These are phyloP conservation scores for Peribolospora kevripleyi DNA, from an alignment of 768 basidiomycete genomes.

Conservation along the genomic window DNA sequence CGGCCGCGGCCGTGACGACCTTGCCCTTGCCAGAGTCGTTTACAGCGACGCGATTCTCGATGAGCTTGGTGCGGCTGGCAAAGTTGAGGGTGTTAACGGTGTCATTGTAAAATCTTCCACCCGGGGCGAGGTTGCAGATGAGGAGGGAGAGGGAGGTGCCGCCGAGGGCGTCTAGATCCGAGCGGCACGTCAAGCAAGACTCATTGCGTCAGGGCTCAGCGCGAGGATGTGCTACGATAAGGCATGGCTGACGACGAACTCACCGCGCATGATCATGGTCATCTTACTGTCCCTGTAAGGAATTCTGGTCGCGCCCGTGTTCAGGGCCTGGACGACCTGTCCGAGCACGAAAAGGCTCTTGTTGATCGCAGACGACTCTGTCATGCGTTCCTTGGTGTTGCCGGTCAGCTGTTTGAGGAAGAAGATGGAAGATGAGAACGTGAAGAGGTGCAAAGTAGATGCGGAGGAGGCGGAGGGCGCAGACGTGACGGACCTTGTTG, in stretches of 20 bases:
- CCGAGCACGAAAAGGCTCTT: slow-evolving; percentile 66
- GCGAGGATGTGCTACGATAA: not conserved
- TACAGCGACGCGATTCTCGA: no score
- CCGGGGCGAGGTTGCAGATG: slow-evolving; percentile 71
- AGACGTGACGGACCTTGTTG: slow-evolving; percentile 36
- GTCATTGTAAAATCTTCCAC: slow-evolving; percentile 55
- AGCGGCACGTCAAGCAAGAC: slow-evolving; percentile 67
- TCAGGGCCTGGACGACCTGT: slow-evolving; percentile 66
- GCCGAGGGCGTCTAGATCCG: slow-evolving; percentile 76
- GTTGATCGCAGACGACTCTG: slow-evolving; percentile 72
- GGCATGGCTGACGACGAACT: no score
- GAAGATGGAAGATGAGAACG: not conserved
- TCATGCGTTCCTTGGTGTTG: slow-evolving; percentile 64
- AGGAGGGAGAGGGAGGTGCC: slow-evolving; percentile 54
- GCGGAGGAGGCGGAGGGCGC: no score
- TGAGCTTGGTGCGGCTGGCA: no score
- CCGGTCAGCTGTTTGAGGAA: slow-evolving; percentile 31
- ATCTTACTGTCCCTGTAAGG: no score
- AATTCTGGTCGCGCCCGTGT: slow-evolving; percentile 6
- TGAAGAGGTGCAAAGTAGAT: no score
- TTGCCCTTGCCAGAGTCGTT: no score
- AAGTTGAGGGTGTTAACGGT: slow-evolving; percentile 80
- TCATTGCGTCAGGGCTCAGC: not conserved
- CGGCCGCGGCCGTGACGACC: no score
- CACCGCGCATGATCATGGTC: no score